phyloP scores from a whole-genome alignment of 345 rosid genomes.

The Leavenworthia alabamica region DNA sequence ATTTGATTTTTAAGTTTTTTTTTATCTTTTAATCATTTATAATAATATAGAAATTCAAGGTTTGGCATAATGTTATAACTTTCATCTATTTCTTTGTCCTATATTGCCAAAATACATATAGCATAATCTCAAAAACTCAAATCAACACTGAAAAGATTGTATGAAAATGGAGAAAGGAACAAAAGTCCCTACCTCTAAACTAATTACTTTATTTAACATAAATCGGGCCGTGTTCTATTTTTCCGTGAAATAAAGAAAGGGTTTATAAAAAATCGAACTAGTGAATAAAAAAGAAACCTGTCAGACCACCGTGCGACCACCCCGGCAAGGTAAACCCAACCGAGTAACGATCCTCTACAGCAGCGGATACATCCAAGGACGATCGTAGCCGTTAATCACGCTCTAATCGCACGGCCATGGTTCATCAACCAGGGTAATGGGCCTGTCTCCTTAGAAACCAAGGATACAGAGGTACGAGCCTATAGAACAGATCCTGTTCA shows the following conservation, averaged over 20 bases:
- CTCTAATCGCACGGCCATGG: background rate
- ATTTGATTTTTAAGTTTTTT: no score
- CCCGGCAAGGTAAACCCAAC: background rate
- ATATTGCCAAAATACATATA: background rate
- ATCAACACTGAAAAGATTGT: no score
- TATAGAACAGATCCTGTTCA: constrained; percentile 1
- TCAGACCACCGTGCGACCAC: constrained; percentile 1
- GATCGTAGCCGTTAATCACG: background rate
- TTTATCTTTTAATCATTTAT: no score
- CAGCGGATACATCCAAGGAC: background rate
- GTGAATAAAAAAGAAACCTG: background rate
- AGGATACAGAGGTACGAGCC: constrained; percentile 7
- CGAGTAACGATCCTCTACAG: constrained; percentile 6
- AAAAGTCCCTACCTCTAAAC: no score
- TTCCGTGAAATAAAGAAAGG: no score
- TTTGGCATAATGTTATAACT: background rate
- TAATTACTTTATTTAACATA: no score
- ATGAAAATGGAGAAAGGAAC: background rate
- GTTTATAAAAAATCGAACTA: no score
- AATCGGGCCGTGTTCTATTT: no score
- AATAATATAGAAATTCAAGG: background rate
- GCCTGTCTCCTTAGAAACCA: background rate
- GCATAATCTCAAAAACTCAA: background rate
- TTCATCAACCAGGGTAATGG: background rate
- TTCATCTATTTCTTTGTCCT: background rate